A percentile compares a stretch with the other conserved stretches of the same genome.
These are phyloP conservation scores for Dicorynia guianensis DNA, from an alignment of 306 rosid genomes.

Conservation along the genomic window DNA sequence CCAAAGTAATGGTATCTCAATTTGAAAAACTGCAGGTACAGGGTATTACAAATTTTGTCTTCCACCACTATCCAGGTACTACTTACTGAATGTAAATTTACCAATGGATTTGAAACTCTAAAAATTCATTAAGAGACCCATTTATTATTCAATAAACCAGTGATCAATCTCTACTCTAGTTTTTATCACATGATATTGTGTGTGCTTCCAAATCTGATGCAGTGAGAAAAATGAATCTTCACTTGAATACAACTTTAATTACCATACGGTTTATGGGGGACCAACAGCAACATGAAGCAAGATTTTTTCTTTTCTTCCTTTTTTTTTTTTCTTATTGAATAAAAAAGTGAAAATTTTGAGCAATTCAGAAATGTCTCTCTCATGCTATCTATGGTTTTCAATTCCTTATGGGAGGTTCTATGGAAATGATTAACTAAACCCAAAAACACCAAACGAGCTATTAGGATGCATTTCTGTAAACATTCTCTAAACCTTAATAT, in stretches of 20 bases:
- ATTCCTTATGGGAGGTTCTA: slow-evolving; percentile 27
- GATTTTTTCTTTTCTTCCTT: not conserved
- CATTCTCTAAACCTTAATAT: slow-evolving; percentile 4
- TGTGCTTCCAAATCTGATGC: not conserved
- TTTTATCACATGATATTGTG: not conserved
- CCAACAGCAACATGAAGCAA: not conserved
- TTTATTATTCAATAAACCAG: slow-evolving; percentile 6
- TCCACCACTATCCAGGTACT: not conserved
- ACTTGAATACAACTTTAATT: not conserved
- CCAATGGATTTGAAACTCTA: not conserved
- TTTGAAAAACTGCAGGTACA: slow-evolving; percentile 27
- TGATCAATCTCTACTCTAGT: not conserved
- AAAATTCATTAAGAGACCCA: slow-evolving; percentile 6
- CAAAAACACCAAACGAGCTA: slow-evolving; percentile 2
- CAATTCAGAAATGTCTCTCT: slow-evolving; percentile 14
- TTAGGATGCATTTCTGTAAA: not conserved
- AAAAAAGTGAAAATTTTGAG: not conserved
- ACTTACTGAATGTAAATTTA: not conserved
- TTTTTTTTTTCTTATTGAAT: not conserved
- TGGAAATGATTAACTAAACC: not conserved
- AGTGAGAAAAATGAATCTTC: slow-evolving; percentile 3
- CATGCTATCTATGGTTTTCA: slow-evolving; percentile 10
- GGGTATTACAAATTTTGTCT: slow-evolving; percentile 16
- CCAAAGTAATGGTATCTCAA: not conserved
- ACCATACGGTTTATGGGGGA: not conserved